Evolutionary conservation across 2,329 filamentous ascomycete genomes (phyloP), one percentile per base, ranked within the genome.

Genomic region (Mariannaea elegans): DNA sequence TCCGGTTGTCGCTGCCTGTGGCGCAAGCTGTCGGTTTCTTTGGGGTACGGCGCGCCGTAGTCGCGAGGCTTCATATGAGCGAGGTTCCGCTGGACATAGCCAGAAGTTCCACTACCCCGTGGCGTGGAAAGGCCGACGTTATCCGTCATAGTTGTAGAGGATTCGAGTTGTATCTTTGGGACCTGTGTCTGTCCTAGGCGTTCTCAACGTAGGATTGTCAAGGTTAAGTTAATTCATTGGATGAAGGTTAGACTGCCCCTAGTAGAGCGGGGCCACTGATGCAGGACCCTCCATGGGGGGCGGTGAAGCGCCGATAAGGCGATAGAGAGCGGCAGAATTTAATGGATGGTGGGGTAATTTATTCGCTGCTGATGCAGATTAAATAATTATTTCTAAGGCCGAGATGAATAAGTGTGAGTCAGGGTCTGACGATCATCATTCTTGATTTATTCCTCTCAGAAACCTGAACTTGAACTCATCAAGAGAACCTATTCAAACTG

Each of bases 111-210:
- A 74, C 92, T 97, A 68, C 95, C 95, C 72, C 95, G 90, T 3
- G 95, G 95, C 4, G 95, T 99, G 57, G 90, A 89, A 71, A 99
- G 92, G 58, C 95, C 96, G 73, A 99, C 95, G 81, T 99, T 99
- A 67, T 95, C 93, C 61, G 94, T 95, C 95, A 98, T 98, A 69
- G 31, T 72, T 36, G 14, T 32, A 41, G 21, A n/a, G 13, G 41
- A 32, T 16, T 55, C 21, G 6, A 29, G 23, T 16, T 12, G 36
- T 38, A 7, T 19, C 8, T 1, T 32, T 34, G 27, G 46, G 10
- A 3, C 24, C 53, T 16, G 46, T n/a, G 41, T 34, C 27, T 55
- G 41, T 42, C 24, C 10, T 62, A 34, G 51, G 23, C 24, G 24
- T 13, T 44, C 10, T 16, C 19, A 13, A 34, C 27, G 14, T 34